These are phyloP conservation scores for Fomitopsis palustris DNA, from an alignment of 1,284 basidiomycete genomes.

Conservation along the genomic window DNA sequence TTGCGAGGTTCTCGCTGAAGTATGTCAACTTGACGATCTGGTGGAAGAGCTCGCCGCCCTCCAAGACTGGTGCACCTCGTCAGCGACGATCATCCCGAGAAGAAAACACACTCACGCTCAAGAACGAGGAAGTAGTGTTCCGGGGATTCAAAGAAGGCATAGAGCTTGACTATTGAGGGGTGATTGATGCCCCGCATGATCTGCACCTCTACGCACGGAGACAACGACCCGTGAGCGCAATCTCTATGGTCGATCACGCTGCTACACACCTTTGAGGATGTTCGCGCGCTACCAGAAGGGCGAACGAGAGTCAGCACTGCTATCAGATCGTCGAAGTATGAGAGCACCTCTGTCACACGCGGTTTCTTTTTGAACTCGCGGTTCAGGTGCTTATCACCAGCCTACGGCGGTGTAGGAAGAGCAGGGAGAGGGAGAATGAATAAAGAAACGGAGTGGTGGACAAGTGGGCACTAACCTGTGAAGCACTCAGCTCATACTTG, in stretches of 20 bases:
- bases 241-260: background rate
- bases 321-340: constrained; percentile 21
- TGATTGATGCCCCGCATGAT: constrained; percentile 98
- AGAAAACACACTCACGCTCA: constrained; percentile 63
- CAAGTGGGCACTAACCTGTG: constrained; percentile 75
- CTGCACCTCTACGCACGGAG: constrained; percentile 78
- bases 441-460: constrained; percentile 29
- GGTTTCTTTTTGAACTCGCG: constrained; percentile 93
- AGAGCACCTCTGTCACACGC: constrained; percentile 92
- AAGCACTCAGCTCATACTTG: constrained; percentile 92
- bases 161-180: constrained; percentile 85
- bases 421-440: constrained; percentile 23
- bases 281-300: constrained; percentile 78
- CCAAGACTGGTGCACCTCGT: constrained; percentile 66
- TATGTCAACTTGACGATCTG: constrained; percentile 99
- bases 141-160: constrained; percentile 86
- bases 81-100: constrained; percentile 2
- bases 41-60: constrained; percentile 98
- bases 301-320: constrained; percentile 20
- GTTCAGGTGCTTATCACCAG: constrained; percentile 89
- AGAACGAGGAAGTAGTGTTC: constrained; percentile 96
- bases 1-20: constrained; percentile 92
- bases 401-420: constrained; percentile 42
- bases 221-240: constrained; percentile 3
- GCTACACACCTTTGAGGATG: constrained; percentile 83